phyloP scores from a whole-genome alignment of 2,329 filamentous ascomycete genomes.

The Plectosphaerella sp. region DNA sequence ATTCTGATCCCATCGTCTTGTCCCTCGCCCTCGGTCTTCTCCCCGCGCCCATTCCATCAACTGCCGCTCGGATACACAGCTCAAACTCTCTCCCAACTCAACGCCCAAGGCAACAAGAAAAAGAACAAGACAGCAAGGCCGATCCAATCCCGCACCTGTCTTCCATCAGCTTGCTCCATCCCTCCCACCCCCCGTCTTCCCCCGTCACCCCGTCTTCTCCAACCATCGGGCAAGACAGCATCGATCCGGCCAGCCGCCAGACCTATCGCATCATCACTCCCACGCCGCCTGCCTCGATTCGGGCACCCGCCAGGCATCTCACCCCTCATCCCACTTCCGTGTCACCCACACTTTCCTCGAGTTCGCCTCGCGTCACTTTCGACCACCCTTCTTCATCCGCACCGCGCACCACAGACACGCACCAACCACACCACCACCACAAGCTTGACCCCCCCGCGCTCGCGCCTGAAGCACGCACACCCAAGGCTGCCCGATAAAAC shows the following conservation, averaged over 20 bases:
- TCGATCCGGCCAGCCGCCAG: neutral
- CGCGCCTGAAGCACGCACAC: slow-evolving; percentile 7
- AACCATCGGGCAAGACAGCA: neutral
- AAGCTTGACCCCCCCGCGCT: slow-evolving; percentile 3
- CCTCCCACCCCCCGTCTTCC: neutral
- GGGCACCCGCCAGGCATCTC: slow-evolving; percentile 2
- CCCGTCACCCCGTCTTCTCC: neutral
- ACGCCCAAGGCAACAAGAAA: neutral
- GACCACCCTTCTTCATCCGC: slow-evolving; percentile 8
- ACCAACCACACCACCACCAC: neutral
- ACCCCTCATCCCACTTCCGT: neutral
- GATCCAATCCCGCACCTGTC: neutral
- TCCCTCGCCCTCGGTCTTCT: neutral
- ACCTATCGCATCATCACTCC: slow-evolving; percentile 13
- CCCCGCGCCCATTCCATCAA: neutral
- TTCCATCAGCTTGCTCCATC: neutral
- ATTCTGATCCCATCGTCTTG: neutral
- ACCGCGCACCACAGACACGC: neutral
- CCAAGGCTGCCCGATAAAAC: neutral
- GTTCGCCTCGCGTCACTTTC: neutral
- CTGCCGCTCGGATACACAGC: too few species aligned
- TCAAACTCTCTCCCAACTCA: too few species aligned
- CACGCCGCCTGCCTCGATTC: slow-evolving; percentile 4
- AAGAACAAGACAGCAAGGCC: neutral
- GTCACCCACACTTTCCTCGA: neutral